Evolutionary conservation across 768 basidiomycete genomes (phyloP).

Genomic region (Clitopilus hobsonii): DNA sequence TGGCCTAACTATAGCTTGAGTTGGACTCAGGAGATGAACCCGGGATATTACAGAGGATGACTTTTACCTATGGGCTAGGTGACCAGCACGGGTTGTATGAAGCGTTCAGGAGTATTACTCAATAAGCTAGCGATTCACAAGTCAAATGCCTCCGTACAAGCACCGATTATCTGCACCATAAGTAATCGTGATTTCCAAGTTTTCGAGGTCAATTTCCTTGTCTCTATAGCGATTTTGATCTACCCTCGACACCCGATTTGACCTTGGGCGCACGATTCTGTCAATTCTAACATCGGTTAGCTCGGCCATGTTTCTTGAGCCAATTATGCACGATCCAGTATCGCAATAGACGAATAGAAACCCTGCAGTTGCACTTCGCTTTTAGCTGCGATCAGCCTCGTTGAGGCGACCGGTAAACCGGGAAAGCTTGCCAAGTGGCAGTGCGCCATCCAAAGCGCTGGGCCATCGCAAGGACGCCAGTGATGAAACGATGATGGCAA

Average conservation of each 20-base stretch:
- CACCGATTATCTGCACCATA: too few relatives aligned
- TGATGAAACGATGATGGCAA: too few relatives aligned
- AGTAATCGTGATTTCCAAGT: too few relatives aligned
- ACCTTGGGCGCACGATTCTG: not conserved
- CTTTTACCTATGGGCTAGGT: conserved; percentile 79
- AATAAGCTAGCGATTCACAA: too few relatives aligned
- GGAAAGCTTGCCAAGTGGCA: not conserved
- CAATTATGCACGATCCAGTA: not conserved
- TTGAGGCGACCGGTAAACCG: too few relatives aligned
- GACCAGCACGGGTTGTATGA: conserved; percentile 71
- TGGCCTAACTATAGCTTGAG: conserved; percentile 39
- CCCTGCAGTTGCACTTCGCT: not conserved
- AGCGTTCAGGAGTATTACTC: conserved; percentile 1
- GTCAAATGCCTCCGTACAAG: too few relatives aligned
- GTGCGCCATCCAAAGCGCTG: not conserved
- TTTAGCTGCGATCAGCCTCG: too few relatives aligned
- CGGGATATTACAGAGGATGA: conserved; percentile 63
- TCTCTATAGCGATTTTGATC: not conserved
- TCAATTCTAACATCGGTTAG: not conserved
- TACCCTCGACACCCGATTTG: not conserved
- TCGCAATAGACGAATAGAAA: not conserved
- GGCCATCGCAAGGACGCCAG: not conserved
- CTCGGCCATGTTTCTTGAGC: not conserved
- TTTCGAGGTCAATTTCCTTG: not conserved
- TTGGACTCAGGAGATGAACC: conserved; percentile 54